Evolutionary conservation across 2,329 filamentous ascomycete genomes (phyloP), one percentile per base, ranked within the genome.

Genomic region (Zymoseptoria crescenta): DNA sequence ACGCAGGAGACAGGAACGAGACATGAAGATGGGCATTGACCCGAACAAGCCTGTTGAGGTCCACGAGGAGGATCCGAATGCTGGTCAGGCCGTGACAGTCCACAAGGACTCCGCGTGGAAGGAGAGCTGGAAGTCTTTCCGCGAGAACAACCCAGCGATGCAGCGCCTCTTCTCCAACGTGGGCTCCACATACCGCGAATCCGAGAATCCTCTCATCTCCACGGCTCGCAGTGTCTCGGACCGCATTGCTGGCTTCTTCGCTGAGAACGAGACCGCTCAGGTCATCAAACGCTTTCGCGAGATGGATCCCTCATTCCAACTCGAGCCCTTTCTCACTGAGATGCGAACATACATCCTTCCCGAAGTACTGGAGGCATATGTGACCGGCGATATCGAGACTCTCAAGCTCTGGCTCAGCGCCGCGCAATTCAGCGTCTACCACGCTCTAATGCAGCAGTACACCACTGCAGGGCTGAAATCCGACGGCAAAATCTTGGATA

Each of bases 41-140:
- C 62, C 64, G 67, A 80, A 75, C 50, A 67, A 77, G 74, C 52
- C 65, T 53, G 67, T 74, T 1, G 85, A 91, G 70, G 82, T 86
- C 6, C 77, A 87, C 71, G 84, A 89, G 58, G 94, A 96, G 74
- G 87, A 97, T 72, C 91, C 90, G 66, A 96, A 94, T 59, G 94
- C 94, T 60, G 94, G 94, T 61, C 96, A 92, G 59, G 95, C 96
- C 71, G 80, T 99, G 54, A 97, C 93, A 0, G 74, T 99, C 0
- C 94, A 99, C 81, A 99, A 99, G 77, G 94, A 99, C 68, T 87
- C 94, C 13, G 89, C 89, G 21, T 97, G 93, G 91, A 96, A 96
- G 77, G 93, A 97, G 74, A 91, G 91, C n/a, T 99, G 94, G 94
- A 85, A 87, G 69, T 89, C 94, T 55, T 99, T 97, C 83, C 87